Evolutionary conservation across 1,284 basidiomycete genomes (phyloP), one percentile per base, ranked within the genome.

Genomic region (Cryptococcus sp.): DNA sequence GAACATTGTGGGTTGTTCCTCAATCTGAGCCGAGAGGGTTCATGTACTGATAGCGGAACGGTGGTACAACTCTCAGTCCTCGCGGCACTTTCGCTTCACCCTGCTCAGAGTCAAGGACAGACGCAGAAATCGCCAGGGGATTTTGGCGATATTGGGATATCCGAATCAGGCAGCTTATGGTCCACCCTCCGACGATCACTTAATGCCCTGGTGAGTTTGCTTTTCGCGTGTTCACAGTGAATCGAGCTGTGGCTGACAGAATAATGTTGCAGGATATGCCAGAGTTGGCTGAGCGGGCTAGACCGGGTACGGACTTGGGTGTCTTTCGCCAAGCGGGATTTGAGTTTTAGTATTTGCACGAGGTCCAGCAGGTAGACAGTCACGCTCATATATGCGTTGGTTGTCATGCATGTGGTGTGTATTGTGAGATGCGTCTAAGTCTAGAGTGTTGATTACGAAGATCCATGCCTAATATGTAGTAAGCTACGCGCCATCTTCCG

Each of bases 181-280:
- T 84, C 85, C 58, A 98, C 95, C n/a, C 83, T 99, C 26, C 84
- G 91, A 57, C 84, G 94, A 45, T 87, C 91, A 19, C 85, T 96
- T 64, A 72, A 87, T 48, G 83, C 86, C 39, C 89, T 96, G 90
- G 91, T 89, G 64, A 64, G 83, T 78, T 22, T 19, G n/a, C n/a
- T n/a, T n/a, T n/a, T n/a, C n/a, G n/a, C n/a, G n/a, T n/a, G n/a
- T n/a, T n/a, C n/a, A n/a, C n/a, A n/a, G n/a, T n/a, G n/a, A n/a
- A n/a, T n/a, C n/a, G n/a, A n/a, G n/a, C n/a, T n/a, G 25, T 46
- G 43, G 11, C 38, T 39, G 15, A 46, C 39, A 5, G 6, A 38
- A 45, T 29, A 4, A 25, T 34, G 10, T 23, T 26, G 25, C 40
- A 81, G 80, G 80, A 83, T 57, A 76, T 83, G 43, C 75, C 77